Conservation (phyloP, 106 monocot genomes). For the Triglochin maritima region DNA sequence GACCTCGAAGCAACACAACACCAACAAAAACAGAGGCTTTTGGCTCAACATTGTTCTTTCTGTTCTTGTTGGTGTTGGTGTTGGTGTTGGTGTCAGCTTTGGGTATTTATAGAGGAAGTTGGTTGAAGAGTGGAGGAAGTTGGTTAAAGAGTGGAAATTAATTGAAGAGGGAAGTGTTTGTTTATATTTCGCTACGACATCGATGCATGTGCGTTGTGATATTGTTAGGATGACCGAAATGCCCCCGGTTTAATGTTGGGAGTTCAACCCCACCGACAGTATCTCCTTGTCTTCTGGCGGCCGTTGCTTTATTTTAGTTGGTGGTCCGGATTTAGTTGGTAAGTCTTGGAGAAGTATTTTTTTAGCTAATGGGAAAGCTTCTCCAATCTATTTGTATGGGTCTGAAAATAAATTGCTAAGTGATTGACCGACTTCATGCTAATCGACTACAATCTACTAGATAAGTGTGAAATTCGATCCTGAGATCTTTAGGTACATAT, state of each 20-base stretch:
- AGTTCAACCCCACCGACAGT: background rate
- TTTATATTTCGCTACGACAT: background rate
- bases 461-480: too few relatives aligned
- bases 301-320: background rate
- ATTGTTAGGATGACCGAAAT: background rate
- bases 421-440: too few relatives aligned
- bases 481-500: too few relatives aligned
- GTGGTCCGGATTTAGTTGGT: too few relatives aligned
- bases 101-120: background rate
- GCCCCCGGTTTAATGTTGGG: background rate
- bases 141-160: background rate
- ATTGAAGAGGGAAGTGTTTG: background rate
- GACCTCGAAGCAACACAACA: background rate
- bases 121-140: too few relatives aligned
- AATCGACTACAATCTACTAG: too few relatives aligned
- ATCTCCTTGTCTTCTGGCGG: background rate
- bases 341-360: too few relatives aligned
- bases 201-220: background rate
- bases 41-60: background rate
- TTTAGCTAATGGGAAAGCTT: too few relatives aligned
- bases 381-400: too few relatives aligned
- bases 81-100: background rate
- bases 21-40: background rate
- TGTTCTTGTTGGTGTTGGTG: background rate
- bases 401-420: too few relatives aligned